Base-by-base conservation (phyloP, 352 stramenopile species). In the Detonula confervacea region DNA sequence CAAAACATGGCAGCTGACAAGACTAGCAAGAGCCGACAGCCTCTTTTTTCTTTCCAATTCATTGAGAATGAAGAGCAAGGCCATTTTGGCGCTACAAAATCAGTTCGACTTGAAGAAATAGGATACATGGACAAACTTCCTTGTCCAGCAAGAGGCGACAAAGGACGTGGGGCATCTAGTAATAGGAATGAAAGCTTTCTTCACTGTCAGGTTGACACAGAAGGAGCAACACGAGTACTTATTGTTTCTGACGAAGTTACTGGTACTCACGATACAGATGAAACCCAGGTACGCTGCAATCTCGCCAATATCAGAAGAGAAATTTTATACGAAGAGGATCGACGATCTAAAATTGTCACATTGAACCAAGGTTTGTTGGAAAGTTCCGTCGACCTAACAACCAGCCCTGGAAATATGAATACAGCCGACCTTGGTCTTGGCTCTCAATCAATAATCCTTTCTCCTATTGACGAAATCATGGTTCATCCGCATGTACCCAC, bases 21-120 rank as follows among this genome's bases (percentile, higher is more conserved):
- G 68, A 51, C 47, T 66, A 75, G 6, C 5, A 61, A 35, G 2
- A 67, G 22, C 1, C 44, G 9, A 1, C 63, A 29, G 39, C 67
- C 47, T 29, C 49, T 88, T 20, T 83, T 80, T 46, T 89, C 82
- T 12, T 86, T 89, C 30, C 71, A 89, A 49, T 89, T 88, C 55
- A 81, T 92, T 12, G 81, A 93, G 35, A 87, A 87, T 54, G 90
- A 95, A 80, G 89, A 94, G 56, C 47, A 88, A 30, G 87, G 83
- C 14, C 69, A 85, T 57, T 95, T 92, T 78, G 90, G 89, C 42
- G 55, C 67, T 52, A 77, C 83, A 0, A 87, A 86, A 63, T 91
- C 67, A 29, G 73, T 95, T 0, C 87, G 86, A 49, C 74, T 95
- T 27, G 89, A 94, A 72, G 89, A 93, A 79, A 94, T 95, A 57